Evolutionary conservation across 768 basidiomycete species (phyloP), one percentile per base, ranked within the genome.

Genomic region (Astraeus odoratus): DNA sequence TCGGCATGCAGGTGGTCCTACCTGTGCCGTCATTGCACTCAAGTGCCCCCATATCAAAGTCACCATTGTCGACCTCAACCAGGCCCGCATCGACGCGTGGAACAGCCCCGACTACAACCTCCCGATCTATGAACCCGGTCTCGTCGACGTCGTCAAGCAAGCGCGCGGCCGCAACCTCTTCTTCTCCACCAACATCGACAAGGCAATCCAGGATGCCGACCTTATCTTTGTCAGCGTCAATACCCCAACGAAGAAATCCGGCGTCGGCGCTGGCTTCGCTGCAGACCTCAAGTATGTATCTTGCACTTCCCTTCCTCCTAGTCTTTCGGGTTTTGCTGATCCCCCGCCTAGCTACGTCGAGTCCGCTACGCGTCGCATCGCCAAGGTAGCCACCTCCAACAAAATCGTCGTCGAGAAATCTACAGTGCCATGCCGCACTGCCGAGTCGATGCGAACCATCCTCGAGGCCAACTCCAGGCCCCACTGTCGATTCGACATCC

Each of bases 361-460:
- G 61, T 79, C 86, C 24, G 96, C 95, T 42, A 99, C 96, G 23
- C 90, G 96, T 55, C 87, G 86, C 55, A 98, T 99, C 53, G 96
- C 96, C 34, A 80, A 78, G 35, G 86, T 97, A 46, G 90, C 96
- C 38, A 84, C 73, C 19, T 81, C 86, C 1, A 86, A 81, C 64
- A 99, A 99, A 75, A 98, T 99, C 57, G 96, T 99, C 43, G 94
- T 99, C 49, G 96, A 99, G 63, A 99, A 99, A 68, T 98, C 95
- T 13, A 99, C 96, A 4, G 96, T 99, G 8, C 96, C 96, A 30
- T 97, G 93, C 72, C 84, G 96, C 52, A 99, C 96, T 6, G 96
- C 96, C 49, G 90, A 96, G 68, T 95, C 94, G 16, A 99, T 99
- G 96, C 90, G 95, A 57, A 96, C 90, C 43, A 97, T 99, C 67